Percentiles rank a stretch among this genome's conserved stretches.
These are phyloP conservation scores for Cutaneotrichosporon cavernicola DNA, from an alignment of 1,284 basidiomycete genomes.

Conservation along the genomic window DNA sequence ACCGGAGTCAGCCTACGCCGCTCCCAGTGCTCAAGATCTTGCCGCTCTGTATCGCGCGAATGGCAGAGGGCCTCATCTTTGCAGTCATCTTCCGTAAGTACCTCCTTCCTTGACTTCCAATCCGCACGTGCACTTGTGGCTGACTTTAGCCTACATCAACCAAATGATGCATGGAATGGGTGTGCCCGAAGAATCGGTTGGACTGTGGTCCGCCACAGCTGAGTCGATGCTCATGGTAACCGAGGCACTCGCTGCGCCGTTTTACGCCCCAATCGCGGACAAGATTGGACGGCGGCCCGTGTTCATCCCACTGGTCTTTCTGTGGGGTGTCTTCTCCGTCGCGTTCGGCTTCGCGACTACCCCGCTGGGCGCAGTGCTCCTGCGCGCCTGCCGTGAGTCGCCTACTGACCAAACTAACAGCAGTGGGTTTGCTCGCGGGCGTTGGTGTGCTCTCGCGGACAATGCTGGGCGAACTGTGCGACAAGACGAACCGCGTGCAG, in stretches of 20 bases:
- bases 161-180: slow-evolving; percentile 44
- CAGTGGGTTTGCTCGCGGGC: slow-evolving; percentile 42
- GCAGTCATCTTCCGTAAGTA: slow-evolving; percentile 38
- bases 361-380: slow-evolving; percentile 28
- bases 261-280: slow-evolving; percentile 42
- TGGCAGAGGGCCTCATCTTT: slow-evolving; percentile 41
- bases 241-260: slow-evolving; percentile 40
- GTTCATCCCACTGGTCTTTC: slow-evolving; percentile 27
- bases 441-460: slow-evolving; percentile 43
- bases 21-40: slow-evolving; percentile 35
- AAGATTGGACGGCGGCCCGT: slow-evolving; percentile 37
- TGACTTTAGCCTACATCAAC: slow-evolving; percentile 39
- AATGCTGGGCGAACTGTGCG: slow-evolving; percentile 45
- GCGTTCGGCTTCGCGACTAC: slow-evolving; percentile 28
- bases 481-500: slow-evolving; percentile 41
- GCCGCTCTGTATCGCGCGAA: slow-evolving; percentile 35
- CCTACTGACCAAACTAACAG: neutral
- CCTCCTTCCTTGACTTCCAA: neutral
- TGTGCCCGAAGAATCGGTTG: slow-evolving; percentile 39
- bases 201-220: slow-evolving; percentile 40
- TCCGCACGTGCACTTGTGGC: neutral
- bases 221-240: slow-evolving; percentile 42
- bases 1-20: slow-evolving; percentile 23
- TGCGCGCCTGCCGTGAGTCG: slow-evolving; percentile 35
- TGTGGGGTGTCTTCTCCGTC: slow-evolving; percentile 30